phyloP scores from a whole-genome alignment of 2,329 filamentous ascomycete genomes.

The Juglanconis oblonga region DNA sequence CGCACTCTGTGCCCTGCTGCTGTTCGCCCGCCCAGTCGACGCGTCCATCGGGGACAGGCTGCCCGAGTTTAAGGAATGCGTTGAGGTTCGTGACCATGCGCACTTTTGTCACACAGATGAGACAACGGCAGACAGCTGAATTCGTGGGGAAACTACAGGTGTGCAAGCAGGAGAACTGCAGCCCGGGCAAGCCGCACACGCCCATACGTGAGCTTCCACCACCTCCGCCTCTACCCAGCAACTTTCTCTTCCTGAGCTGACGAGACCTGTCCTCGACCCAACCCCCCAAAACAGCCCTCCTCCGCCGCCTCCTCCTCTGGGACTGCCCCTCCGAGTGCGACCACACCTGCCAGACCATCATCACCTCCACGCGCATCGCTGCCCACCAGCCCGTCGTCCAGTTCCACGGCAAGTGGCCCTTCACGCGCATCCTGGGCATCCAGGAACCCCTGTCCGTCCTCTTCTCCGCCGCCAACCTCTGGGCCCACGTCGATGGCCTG shows the following conservation, averaged over 20 bases:
- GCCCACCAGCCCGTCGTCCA: constrained; percentile 72
- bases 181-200: constrained; percentile 53
- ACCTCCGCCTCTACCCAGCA: constrained; percentile 70
- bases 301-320: constrained; percentile 87
- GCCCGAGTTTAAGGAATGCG: constrained; percentile 83
- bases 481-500: constrained; percentile 79
- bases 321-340: constrained; percentile 92
- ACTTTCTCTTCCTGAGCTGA: constrained; percentile 54
- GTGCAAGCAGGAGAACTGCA: constrained; percentile 79
- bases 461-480: constrained; percentile 89
- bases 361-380: constrained; percentile 69
- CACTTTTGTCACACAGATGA: neutral
- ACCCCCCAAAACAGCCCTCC: constrained; percentile 58
- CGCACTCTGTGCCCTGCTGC: constrained; percentile 32
- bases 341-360: constrained; percentile 93
- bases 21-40: constrained; percentile 43
- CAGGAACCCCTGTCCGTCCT: constrained; percentile 93
- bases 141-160: constrained; percentile 49
- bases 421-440: constrained; percentile 83
- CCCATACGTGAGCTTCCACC: constrained; percentile 62
- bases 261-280: neutral
- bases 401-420: constrained; percentile 99
- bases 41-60: constrained; percentile 83
- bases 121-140: neutral
- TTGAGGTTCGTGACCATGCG: constrained; percentile 59